Evolutionary conservation across 257 asterid species (phyloP).

Genomic region (Cinchona pubescens): DNA sequence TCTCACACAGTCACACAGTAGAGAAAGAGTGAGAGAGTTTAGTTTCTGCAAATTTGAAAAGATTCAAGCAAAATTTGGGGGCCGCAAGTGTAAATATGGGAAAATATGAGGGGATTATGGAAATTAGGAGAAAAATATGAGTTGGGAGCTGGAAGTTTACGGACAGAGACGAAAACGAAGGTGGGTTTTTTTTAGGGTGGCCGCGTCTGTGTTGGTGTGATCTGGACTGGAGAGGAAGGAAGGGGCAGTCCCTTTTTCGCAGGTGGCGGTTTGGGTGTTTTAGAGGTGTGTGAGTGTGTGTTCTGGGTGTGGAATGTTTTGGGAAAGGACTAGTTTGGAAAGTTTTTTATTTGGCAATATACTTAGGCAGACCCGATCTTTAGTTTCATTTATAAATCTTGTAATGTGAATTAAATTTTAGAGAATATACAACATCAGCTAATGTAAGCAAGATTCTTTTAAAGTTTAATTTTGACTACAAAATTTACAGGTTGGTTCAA

Average conservation of each 20-base stretch:
- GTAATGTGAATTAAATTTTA: too few species aligned
- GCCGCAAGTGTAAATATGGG: background rate
- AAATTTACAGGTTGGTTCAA: too few species aligned
- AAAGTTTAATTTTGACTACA: too few species aligned
- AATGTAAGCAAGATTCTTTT: too few species aligned
- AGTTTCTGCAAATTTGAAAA: background rate
- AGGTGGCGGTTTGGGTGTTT: conserved; percentile 50
- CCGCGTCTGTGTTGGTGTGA: conserved; percentile 29
- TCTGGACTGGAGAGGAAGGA: conserved; percentile 42
- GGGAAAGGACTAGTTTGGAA: conserved; percentile 19
- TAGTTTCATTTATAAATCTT: too few species aligned
- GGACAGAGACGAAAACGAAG: conserved; percentile 12
- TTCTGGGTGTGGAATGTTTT: conserved; percentile 37
- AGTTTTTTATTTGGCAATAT: too few species aligned
- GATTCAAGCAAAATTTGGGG: background rate
- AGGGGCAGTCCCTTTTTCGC: conserved; percentile 1
- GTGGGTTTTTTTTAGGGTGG: conserved; percentile 8
- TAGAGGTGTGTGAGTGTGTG: conserved; percentile 16
- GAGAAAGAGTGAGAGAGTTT: background rate
- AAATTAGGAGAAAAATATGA: conserved; percentile 7
- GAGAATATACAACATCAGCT: too few species aligned
- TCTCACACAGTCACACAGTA: background rate
- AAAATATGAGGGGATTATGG: conserved; percentile 27
- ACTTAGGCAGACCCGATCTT: too few species aligned
- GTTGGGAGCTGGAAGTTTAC: background rate